Conservation (phyloP, 345 rosid genomes). For the Euphorbia tirucalli region DNA sequence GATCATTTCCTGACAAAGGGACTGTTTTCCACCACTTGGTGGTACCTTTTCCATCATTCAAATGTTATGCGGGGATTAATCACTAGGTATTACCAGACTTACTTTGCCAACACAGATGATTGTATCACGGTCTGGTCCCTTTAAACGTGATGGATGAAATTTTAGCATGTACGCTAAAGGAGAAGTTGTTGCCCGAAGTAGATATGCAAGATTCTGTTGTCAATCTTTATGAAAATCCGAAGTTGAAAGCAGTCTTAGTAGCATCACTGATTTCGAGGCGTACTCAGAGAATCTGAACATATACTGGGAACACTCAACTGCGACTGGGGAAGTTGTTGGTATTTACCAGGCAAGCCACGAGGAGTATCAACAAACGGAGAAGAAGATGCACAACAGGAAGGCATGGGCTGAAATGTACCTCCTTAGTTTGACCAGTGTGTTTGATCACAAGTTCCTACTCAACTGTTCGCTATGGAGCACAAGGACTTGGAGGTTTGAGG, state of each 20-base stretch:
- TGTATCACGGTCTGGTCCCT: slow-evolving; percentile 21
- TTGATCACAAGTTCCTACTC: slow-evolving; percentile 33
- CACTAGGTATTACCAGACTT: slow-evolving; percentile 22
- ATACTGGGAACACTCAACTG: slow-evolving; percentile 25
- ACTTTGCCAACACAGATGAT: slow-evolving; percentile 29
- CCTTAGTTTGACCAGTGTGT: slow-evolving; percentile 24
- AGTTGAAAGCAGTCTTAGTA: slow-evolving; percentile 21
- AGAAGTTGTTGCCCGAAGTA: slow-evolving; percentile 24
- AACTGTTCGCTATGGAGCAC: slow-evolving; percentile 34
- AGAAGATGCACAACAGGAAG: slow-evolving; percentile 22
- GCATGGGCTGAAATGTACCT: slow-evolving; percentile 35
- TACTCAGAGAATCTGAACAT: slow-evolving; percentile 22
- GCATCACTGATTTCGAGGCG: slow-evolving; percentile 19
- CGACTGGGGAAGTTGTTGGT: slow-evolving; percentile 24
- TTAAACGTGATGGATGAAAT: slow-evolving; percentile 29
- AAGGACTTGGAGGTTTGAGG: slow-evolving; percentile 31
- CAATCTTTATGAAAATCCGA: slow-evolving; percentile 7
- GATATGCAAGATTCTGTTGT: slow-evolving; percentile 17
- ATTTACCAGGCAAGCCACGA: slow-evolving; percentile 34
- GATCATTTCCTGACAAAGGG: slow-evolving; percentile 23
- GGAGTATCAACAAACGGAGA: slow-evolving; percentile 25
- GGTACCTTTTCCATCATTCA: slow-evolving; percentile 29
- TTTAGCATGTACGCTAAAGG: slow-evolving; percentile 23
- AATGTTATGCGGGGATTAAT: slow-evolving; percentile 30
- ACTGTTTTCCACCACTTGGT: slow-evolving; percentile 26